These are phyloP conservation scores for Yamadazyma insecticola DNA, from an alignment of 805 yeast genomes.

Conservation along the genomic window DNA sequence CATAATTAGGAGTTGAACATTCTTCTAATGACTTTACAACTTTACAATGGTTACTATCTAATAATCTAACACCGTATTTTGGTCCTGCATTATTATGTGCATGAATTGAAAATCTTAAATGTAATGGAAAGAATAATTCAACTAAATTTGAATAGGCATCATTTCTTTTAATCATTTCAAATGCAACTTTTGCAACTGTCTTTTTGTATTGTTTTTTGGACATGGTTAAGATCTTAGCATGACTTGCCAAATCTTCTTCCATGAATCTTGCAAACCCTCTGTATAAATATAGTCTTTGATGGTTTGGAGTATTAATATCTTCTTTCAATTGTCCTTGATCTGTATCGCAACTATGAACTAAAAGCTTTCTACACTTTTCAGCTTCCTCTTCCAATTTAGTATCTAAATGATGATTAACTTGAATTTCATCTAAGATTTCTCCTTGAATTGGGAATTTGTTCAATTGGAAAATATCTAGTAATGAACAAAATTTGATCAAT, in stretches of 20 bases:
- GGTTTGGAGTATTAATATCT: conserved; percentile 34
- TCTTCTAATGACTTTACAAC: conserved; percentile 44
- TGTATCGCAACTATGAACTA: conserved; percentile 35
- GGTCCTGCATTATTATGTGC: conserved; percentile 60
- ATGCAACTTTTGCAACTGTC: conserved; percentile 49
- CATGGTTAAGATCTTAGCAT: conserved; percentile 30
- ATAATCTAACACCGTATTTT: conserved; percentile 51
- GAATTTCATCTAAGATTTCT: conserved; percentile 14
- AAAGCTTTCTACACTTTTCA: conserved; percentile 32
- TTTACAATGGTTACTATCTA: conserved; percentile 40
- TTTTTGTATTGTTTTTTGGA: conserved; percentile 50
- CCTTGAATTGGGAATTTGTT: conserved; percentile 11
- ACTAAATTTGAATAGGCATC: conserved; percentile 64
- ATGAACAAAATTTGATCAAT: conserved; percentile 27
- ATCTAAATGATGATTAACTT: conserved; percentile 27
- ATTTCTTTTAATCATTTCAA: conserved; percentile 60
- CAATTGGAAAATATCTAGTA: conserved; percentile 31
- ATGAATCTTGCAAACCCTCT: conserved; percentile 58
- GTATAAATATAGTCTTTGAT: conserved; percentile 49
- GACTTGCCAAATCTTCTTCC: conserved; percentile 50
- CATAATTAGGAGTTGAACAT: conserved; percentile 35
- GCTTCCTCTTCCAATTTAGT: conserved; percentile 29
- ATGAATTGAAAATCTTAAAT: conserved; percentile 56
- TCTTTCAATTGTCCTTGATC: conserved; percentile 29
- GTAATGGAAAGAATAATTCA: conserved; percentile 55